Base-by-base conservation (phyloP, 148 eudicot species). In the Spergularia marina region DNA sequence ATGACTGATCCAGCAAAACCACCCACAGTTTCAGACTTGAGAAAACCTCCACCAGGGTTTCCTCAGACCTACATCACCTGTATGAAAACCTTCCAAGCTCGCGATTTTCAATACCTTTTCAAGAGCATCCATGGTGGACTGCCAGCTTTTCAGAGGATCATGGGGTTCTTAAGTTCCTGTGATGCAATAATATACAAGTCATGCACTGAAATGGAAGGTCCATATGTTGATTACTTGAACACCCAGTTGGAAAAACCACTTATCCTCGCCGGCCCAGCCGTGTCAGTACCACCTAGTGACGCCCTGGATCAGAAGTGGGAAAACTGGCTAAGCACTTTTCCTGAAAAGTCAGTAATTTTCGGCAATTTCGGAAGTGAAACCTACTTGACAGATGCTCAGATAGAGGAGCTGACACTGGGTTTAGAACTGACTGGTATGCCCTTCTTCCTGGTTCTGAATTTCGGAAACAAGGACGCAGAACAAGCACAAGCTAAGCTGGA, bases 321-420 rank as follows among this genome's bases (percentile, higher is more conserved):
- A 0, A 51, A 34, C 1, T 85, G 85, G 87, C 62, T 87, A 13
- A 74, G 39, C 14, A 74, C 70, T 39, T 85, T 80, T 40, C 71
- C 74, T 3, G 76, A 82, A 2, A 80, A 78, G 2, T 85, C 91
- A 4, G 87, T 87, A 2, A 82, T 85, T 34, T 85, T 56, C 68
- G 85, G 85, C 72, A 83, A 80, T 36, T 87, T 87, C 54, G 86
- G 88, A 18, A 85, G 87, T 36, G 88, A 85, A 62, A 80, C 85
- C 10, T 87, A 79, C 82, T 66, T 87, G 15, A 76, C 16, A 25
- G 71, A 76, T 49, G 78, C 39, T 41, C 91, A 87, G 65, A 84
- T 85, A 36, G 17, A 74, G 34, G 91, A 87, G 59, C 74, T 87
- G 10, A 55, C 82, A 53, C 67, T 84, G 34, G 91, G 91, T 65